Conservation (phyloP, 139 green algal genomes). For the Pseudopediastrum boryanum region DNA sequence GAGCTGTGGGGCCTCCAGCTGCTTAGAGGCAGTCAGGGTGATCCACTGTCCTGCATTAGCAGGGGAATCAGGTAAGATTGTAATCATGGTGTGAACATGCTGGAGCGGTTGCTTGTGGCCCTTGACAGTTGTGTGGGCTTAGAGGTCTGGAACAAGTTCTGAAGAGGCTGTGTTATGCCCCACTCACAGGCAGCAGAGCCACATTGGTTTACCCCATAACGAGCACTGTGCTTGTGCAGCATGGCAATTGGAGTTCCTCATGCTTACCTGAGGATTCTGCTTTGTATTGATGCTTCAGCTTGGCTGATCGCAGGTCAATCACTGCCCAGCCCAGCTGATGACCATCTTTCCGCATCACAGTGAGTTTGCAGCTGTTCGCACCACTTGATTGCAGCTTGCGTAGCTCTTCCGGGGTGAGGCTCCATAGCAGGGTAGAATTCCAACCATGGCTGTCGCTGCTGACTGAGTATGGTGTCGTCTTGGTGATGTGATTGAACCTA, state of each 20-base stretch:
- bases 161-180: too few relatives aligned
- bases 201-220: too few relatives aligned
- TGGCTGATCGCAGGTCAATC: slow-evolving; percentile 57
- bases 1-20: slow-evolving; percentile 36
- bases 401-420: slow-evolving; percentile 43
- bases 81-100: too few relatives aligned
- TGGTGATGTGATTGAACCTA: slow-evolving; percentile 41
- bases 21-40: slow-evolving; percentile 34
- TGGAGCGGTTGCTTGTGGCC: too few relatives aligned
- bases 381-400: slow-evolving; percentile 32
- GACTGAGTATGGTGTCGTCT: slow-evolving; percentile 45
- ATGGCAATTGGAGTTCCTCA: too few relatives aligned
- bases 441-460: slow-evolving; percentile 47
- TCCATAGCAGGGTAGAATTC: slow-evolving; percentile 48
- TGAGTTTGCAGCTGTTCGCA: slow-evolving; percentile 46
- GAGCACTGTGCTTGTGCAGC: too few relatives aligned
- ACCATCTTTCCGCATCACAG: slow-evolving; percentile 41
- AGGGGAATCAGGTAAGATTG: too few relatives aligned
- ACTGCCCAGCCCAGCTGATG: slow-evolving; percentile 57
- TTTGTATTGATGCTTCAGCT: slow-evolving; percentile 54
- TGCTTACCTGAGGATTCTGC: slow-evolving; percentile 44
- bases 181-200: too few relatives aligned
- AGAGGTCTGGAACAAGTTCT: too few relatives aligned
- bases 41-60: slow-evolving; percentile 48
- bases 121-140: too few relatives aligned